phyloP scores from a whole-genome alignment of 1,284 basidiomycete genomes.

The Thelephora terrestris region DNA sequence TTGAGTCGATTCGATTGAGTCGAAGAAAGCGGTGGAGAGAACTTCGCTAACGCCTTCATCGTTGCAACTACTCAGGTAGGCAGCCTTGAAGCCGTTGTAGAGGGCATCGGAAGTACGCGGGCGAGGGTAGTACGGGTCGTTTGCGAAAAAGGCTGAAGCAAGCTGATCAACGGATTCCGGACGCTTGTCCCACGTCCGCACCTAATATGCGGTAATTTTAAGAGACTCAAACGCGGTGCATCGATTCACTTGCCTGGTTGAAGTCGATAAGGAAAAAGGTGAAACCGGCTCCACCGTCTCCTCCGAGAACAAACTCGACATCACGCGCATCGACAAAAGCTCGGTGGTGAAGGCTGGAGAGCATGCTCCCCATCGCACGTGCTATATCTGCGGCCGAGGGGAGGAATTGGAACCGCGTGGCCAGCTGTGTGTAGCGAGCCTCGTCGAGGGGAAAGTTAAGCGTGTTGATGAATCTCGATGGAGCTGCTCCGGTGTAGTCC shows the following conservation, averaged over 20 bases:
- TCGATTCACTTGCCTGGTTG: slow-evolving; percentile 18
- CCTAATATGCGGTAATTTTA: slow-evolving; percentile 8
- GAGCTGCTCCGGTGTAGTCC: neutral
- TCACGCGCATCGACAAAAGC: slow-evolving; percentile 22
- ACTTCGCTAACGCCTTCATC: no score
- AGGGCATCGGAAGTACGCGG: slow-evolving; percentile 14
- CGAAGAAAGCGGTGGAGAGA: no score
- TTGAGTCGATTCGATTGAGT: no score
- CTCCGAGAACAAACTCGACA: slow-evolving; percentile 24
- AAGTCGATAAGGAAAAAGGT: slow-evolving; percentile 22
- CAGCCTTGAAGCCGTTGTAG: slow-evolving; percentile 16
- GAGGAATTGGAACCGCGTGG: slow-evolving; percentile 2
- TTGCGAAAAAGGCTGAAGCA: slow-evolving; percentile 18
- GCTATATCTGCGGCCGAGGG: slow-evolving; percentile 14
- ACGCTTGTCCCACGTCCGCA: slow-evolving; percentile 12
- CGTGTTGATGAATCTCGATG: slow-evolving; percentile 9
- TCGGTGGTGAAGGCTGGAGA: slow-evolving; percentile 18
- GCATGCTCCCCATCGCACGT: slow-evolving; percentile 22
- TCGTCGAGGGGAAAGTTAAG: slow-evolving; percentile 15
- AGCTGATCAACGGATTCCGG: slow-evolving; percentile 13
- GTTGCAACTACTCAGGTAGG: slow-evolving; percentile 14
- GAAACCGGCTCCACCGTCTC: slow-evolving; percentile 11
- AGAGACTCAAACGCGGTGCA: neutral
- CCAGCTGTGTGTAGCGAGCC: slow-evolving; percentile 11
- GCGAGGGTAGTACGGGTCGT: slow-evolving; percentile 26